These are phyloP conservation scores for Microdochium nivale DNA, from an alignment of 2,329 filamentous ascomycete genomes.

Conservation along the genomic window DNA sequence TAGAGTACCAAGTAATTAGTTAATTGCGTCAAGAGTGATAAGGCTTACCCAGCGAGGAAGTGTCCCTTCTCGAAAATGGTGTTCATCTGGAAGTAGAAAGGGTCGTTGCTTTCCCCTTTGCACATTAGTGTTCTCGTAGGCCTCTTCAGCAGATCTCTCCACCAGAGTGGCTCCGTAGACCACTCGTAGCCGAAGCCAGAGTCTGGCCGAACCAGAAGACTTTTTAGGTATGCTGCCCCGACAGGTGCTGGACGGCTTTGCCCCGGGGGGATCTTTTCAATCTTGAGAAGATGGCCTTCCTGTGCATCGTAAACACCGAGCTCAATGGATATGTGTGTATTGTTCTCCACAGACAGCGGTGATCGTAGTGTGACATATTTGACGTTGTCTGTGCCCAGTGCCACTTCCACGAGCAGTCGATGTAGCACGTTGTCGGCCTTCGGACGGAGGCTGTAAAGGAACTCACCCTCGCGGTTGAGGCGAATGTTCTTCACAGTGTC, in stretches of 20 bases:
- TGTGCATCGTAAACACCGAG: conserved; percentile 82
- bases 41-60: conserved; percentile 62
- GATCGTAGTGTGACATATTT: conserved; percentile 96
- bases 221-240: conserved; percentile 84
- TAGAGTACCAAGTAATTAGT: neutral
- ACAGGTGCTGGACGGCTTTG: conserved; percentile 86
- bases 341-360: conserved; percentile 86
- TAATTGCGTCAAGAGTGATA: neutral
- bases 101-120: conserved; percentile 75
- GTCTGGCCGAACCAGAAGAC: conserved; percentile 79
- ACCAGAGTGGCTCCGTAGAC: conserved; percentile 84
- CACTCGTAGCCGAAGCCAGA: conserved; percentile 95
- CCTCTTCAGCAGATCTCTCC: conserved; percentile 80
- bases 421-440: conserved; percentile 80
- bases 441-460: conserved; percentile 79
- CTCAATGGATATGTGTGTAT: conserved; percentile 93
- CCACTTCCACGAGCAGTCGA: conserved; percentile 85
- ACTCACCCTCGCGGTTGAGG: conserved; percentile 90
- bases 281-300: conserved; percentile 86
- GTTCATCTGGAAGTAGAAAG: conserved; percentile 96
- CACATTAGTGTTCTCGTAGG: conserved; percentile 85
- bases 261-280: conserved; percentile 93
- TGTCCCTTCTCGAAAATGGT: conserved; percentile 77
- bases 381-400: conserved; percentile 86
- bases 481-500: conserved; percentile 82